Evolutionary conservation across 441 rosid species (phyloP).

Genomic region (Manihot esculenta): DNA sequence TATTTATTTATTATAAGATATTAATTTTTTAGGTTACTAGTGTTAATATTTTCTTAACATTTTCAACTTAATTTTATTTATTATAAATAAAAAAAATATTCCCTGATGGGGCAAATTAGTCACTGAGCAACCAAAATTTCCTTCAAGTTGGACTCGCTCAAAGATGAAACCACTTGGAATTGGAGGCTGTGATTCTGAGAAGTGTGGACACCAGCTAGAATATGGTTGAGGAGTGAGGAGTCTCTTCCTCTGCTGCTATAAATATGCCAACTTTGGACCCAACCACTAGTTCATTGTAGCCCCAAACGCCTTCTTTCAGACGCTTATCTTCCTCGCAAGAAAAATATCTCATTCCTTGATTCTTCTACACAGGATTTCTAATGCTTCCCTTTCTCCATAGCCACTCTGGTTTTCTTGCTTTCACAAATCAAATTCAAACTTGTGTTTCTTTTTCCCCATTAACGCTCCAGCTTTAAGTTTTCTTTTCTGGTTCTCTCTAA

Average conservation of each 20-base stretch:
- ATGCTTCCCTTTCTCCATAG: neutral
- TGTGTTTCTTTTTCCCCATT: neutral
- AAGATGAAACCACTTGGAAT: neutral
- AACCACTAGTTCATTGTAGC: conserved; percentile 4
- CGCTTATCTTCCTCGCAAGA: neutral
- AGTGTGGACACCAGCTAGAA: neutral
- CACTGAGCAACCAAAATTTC: neutral
- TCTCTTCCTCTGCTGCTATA: conserved; percentile 35
- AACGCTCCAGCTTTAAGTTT: neutral
- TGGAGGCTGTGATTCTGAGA: neutral
- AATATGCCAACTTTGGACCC: conserved; percentile 31
- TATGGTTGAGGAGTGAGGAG: neutral
- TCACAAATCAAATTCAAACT: neutral
- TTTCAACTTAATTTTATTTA: no score
- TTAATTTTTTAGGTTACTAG: no score
- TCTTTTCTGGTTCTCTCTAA: neutral
- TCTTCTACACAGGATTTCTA: neutral
- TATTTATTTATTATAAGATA: no score
- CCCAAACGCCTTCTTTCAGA: neutral
- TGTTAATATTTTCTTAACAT: no score
- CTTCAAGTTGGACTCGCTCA: neutral
- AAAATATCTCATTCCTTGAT: neutral
- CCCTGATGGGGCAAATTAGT: neutral
- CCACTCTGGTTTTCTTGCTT: conserved; percentile 5
- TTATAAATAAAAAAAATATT: no score